Base-by-base conservation (phyloP, 768 basidiomycete species). In the Cystofilobasidium bisporidii region DNA sequence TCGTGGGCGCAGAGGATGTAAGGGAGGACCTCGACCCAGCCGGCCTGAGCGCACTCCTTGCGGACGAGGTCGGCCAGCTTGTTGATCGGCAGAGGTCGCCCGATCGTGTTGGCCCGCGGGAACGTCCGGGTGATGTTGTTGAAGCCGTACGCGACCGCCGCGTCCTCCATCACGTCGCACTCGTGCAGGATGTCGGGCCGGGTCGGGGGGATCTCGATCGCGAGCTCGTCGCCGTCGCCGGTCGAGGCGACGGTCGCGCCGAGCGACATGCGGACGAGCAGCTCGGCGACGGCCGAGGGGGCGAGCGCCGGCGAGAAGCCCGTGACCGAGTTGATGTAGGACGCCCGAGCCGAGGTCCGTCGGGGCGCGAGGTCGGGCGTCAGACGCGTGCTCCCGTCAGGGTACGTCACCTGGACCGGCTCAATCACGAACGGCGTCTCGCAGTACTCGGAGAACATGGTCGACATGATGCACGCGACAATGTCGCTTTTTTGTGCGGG, bases 371-470 rank as follows among this genome's bases (percentile, higher is more conserved):
- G 80, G 73, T 94, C 84, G 1, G 96, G 96, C 0, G 87, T 87
- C 71, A 96, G 83, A 61, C 82, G 83, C 2, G 80, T 80, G 59
- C 84, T 81, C 38, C 91, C 91, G 72, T 91, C 86, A 1, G 91
- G 84, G 69, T 85, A 82, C 69, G 89, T 79, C 47, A 98, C 82
- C 73, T 84, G 88, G 74, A 92, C 89, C 1, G 96, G 94, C 79
- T 99, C 96, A 64, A 99, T 87, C 28, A 89, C 86, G 83, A 86
- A 97, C 4, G 92, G 89, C 48, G 89, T 85, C 69, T 84, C 83
- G 76, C 89, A 91, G 75, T 99, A 96, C 78, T 98, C 93, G 2
- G 94, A 87, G 79, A 99, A 99, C 93, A 98, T 94, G n/a, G 89
- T 87, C 2, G 87, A 81, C 17, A 99, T 84, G 70, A 98, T 93